A percentile compares a stretch with the other conserved stretches of the same genome.
Evolutionary conservation across 2,329 filamentous ascomycete genomes (phyloP).

Genomic region (Cladorrhinum sp.): DNA sequence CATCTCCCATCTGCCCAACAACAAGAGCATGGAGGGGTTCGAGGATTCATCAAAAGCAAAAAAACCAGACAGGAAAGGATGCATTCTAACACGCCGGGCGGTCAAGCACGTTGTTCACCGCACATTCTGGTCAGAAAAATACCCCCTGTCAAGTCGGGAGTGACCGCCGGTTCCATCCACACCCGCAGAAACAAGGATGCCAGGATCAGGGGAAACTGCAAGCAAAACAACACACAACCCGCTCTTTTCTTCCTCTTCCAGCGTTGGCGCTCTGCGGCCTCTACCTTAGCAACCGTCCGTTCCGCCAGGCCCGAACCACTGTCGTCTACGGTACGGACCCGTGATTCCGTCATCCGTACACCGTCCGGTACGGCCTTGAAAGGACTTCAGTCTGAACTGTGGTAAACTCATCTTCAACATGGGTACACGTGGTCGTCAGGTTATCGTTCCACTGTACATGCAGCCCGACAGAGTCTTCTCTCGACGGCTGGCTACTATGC

Average conservation of each 20-base stretch:
- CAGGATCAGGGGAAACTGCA: slow-evolving; percentile 13
- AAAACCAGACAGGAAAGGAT: too few relatives aligned
- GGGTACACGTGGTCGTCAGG: slow-evolving; percentile 22
- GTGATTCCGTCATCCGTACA: background rate
- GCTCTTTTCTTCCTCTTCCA: slow-evolving; percentile 9
- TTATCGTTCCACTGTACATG: slow-evolving; percentile 12
- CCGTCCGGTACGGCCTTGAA: slow-evolving; percentile 7
- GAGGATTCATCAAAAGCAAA: background rate
- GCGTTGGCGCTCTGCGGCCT: slow-evolving; percentile 11
- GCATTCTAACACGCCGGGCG: background rate
- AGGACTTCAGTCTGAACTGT: slow-evolving; percentile 11
- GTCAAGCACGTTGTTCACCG: slow-evolving; percentile 2
- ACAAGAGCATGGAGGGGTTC: background rate
- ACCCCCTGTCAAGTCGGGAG: slow-evolving; percentile 13
- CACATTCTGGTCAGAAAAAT: slow-evolving; percentile 3
- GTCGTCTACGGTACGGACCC: background rate
- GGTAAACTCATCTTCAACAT: slow-evolving; percentile 11
- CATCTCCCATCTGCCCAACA: background rate
- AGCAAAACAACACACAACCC: slow-evolving; percentile 7
- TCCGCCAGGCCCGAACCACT: slow-evolving; percentile 8
- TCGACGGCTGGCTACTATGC: too few relatives aligned
- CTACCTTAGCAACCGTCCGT: background rate
- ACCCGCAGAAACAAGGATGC: slow-evolving; percentile 1
- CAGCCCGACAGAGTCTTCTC: background rate
- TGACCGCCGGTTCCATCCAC: slow-evolving; percentile 13